Evolutionary conservation across 1,139 yeast genomes (phyloP).

Genomic region (Kodamaea plutei): DNA sequence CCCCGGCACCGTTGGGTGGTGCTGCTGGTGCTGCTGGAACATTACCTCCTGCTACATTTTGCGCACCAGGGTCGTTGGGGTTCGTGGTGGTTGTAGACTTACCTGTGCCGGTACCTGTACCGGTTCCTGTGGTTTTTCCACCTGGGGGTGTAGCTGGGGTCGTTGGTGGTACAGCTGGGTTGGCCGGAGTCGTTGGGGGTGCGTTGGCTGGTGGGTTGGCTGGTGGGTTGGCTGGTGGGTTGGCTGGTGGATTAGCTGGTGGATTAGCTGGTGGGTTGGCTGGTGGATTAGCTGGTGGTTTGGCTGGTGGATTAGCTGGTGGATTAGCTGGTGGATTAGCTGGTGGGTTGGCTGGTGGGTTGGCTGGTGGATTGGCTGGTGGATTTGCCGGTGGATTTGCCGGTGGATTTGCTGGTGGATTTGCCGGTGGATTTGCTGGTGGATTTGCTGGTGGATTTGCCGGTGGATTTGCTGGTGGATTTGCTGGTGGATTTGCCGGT

Average conservation of each 20-base stretch:
- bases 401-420: conserved; percentile 4
- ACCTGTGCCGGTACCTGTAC: conserved; percentile 8
- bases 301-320: conserved; percentile 8
- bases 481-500: conserved; percentile 9
- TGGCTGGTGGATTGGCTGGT: conserved; percentile 13
- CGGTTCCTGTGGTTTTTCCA: conserved; percentile 6
- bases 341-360: conserved; percentile 13
- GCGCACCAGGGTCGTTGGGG: conserved; percentile 8
- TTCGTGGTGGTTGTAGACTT: conserved; percentile 7
- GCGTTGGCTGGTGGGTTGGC: conserved; percentile 12
- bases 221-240: conserved; percentile 26
- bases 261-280: conserved; percentile 8
- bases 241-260: conserved; percentile 19
- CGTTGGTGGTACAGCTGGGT: conserved; percentile 12
- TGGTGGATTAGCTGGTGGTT: conserved; percentile 10
- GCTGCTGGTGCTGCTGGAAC: conserved; percentile 9
- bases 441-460: conserved; percentile 9
- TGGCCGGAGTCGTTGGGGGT: conserved; percentile 10
- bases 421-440: conserved; percentile 12
- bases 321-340: conserved; percentile 13
- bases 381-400: conserved; percentile 8
- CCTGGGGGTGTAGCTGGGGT: conserved; percentile 15
- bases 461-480: conserved; percentile 10
- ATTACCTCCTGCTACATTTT: conserved; percentile 7
- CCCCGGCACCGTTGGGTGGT: conserved; percentile 8